These are phyloP conservation scores for Capsicum baccatum DNA, from an alignment of 257 asterid species.

Conservation along the genomic window DNA sequence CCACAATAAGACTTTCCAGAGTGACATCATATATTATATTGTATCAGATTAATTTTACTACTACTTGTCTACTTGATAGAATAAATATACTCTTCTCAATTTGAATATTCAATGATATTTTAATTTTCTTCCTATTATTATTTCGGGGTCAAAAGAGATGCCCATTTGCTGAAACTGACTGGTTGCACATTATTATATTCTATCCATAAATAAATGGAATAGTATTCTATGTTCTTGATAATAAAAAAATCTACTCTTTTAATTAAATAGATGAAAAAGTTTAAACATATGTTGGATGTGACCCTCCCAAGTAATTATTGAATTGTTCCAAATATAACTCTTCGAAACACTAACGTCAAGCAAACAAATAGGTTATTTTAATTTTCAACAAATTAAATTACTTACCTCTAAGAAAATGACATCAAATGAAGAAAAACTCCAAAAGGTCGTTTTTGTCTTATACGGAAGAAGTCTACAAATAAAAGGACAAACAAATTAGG, in stretches of 20 bases:
- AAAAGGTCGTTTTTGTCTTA: background rate
- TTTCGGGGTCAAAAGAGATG: background rate
- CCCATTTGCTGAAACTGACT: background rate
- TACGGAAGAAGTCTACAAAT: background rate
- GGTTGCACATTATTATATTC: background rate
- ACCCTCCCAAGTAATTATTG: background rate
- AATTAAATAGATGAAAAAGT: background rate
- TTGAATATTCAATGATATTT: background rate
- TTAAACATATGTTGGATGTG: background rate
- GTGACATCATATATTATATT: background rate
- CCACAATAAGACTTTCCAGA: background rate
- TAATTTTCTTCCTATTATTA: background rate
- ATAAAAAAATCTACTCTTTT: no score
- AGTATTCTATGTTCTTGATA: background rate
- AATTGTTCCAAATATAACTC: background rate
- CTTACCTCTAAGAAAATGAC: background rate
- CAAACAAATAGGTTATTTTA: background rate
- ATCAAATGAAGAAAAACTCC: conserved; percentile 8
- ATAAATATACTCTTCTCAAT: background rate
- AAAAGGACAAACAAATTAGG: background rate
- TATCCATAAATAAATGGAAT: background rate
- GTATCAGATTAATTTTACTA: background rate
- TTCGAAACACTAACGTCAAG: conserved; percentile 5
- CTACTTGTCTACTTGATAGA: background rate
- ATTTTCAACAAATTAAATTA: background rate